A percentile compares a stretch with the other conserved stretches of the same genome.
Conservation (phyloP, 352 stramenopile genomes). For the Phytophthora colocasiae region DNA sequence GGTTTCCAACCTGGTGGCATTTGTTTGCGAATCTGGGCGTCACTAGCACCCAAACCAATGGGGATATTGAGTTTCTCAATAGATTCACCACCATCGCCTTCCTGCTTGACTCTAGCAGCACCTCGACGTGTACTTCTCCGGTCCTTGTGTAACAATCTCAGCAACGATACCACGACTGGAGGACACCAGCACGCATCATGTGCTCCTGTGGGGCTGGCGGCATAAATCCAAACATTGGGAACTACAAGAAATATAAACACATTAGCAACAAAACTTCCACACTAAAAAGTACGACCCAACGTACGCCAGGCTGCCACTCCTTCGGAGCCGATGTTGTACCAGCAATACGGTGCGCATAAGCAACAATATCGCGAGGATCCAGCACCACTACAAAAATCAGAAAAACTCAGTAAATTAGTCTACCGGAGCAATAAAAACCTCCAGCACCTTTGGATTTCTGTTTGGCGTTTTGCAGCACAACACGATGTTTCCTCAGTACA, state of each 20-base stretch:
- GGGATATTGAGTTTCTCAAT: conserved; percentile 66
- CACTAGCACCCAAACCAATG: conserved; percentile 71
- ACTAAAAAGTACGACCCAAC: conserved; percentile 13
- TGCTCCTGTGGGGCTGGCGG: conserved; percentile 83
- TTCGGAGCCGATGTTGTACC: conserved; percentile 76
- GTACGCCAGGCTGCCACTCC: conserved; percentile 81
- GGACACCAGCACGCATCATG: conserved; percentile 86
- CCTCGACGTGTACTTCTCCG: conserved; percentile 73
- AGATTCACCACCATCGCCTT: conserved; percentile 24
- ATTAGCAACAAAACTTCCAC: not conserved
- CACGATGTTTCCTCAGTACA: conserved; percentile 74
- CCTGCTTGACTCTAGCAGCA: conserved; percentile 40
- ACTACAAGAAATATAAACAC: conserved; percentile 40
- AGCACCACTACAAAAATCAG: conserved; percentile 51
- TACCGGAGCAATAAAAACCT: not conserved
- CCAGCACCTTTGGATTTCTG: conserved; percentile 58
- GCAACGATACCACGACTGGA: conserved; percentile 84
- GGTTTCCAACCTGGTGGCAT: conserved; percentile 84
- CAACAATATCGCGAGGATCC: conserved; percentile 73
- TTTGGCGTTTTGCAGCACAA: conserved; percentile 64
- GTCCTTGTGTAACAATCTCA: conserved; percentile 78
- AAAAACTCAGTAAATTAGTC: not conserved
- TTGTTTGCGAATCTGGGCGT: conserved; percentile 77
- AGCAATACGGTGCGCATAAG: conserved; percentile 84
- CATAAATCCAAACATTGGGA: conserved; percentile 90